These are phyloP conservation scores for Aaosphaeria pasadenensis DNA, from an alignment of 2,329 filamentous ascomycete species.

Conservation along the genomic window DNA sequence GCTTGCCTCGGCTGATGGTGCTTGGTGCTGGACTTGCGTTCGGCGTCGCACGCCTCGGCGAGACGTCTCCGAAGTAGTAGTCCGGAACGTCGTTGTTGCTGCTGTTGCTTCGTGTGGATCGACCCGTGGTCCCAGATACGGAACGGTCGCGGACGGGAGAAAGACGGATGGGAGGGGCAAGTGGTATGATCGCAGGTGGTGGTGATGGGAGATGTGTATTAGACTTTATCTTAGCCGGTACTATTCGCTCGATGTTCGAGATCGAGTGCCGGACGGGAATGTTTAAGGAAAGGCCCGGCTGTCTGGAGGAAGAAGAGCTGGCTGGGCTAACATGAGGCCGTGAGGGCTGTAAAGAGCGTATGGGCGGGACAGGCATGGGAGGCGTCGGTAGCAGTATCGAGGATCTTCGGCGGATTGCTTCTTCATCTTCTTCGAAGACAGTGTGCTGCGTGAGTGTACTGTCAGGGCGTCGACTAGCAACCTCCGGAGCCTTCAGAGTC, in stretches of 20 bases:
- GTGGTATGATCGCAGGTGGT: too few species aligned
- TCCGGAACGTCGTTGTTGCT: constrained; percentile 27
- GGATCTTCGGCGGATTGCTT: constrained; percentile 17
- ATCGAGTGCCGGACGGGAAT: constrained; percentile 30
- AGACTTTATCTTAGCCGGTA: too few species aligned
- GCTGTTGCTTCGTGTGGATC: not conserved
- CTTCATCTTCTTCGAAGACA: constrained; percentile 39
- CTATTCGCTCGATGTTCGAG: constrained; percentile 12
- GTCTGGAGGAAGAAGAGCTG: not conserved
- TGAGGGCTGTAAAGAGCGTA: constrained; percentile 31
- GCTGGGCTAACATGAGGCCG: constrained; percentile 4
- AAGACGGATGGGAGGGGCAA: too few species aligned
- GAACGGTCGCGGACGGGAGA: too few species aligned
- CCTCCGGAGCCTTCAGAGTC: too few species aligned
- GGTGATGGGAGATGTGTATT: too few species aligned
- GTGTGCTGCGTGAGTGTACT: constrained; percentile 33
- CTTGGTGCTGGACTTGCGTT: not conserved
- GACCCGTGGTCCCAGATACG: too few species aligned
- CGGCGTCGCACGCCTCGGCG: constrained; percentile 6
- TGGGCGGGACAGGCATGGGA: constrained; percentile 31
- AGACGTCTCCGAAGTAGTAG: constrained; percentile 28
- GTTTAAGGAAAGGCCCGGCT: constrained; percentile 28
- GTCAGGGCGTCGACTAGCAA: constrained; percentile 15
- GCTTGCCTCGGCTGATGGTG: too few species aligned
- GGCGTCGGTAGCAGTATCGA: constrained; percentile 29